These are phyloP conservation scores for Cladosporium sp. DNA, from an alignment of 2,329 filamentous ascomycete species.

Conservation along the genomic window DNA sequence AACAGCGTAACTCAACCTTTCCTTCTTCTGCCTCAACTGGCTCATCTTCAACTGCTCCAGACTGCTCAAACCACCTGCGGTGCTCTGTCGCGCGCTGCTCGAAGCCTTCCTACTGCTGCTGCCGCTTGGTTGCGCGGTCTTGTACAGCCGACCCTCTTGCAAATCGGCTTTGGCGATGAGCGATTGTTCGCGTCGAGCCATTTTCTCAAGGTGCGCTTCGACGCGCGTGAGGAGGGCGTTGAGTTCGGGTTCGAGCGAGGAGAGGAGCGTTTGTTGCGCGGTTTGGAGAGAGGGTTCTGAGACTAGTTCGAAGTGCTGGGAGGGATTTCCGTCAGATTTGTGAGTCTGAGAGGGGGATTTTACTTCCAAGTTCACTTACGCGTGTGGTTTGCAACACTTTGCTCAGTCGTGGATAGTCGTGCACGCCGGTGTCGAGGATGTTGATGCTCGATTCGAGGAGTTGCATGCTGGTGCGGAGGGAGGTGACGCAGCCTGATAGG, in stretches of 20 bases:
- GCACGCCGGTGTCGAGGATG: slow-evolving; percentile 59
- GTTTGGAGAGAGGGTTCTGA: slow-evolving; percentile 76
- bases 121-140: slow-evolving; percentile 23
- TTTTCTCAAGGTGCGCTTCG: slow-evolving; percentile 76
- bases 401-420: slow-evolving; percentile 58
- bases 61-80: slow-evolving; percentile 32
- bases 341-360: neutral
- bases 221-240: slow-evolving; percentile 73
- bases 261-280: slow-evolving; percentile 78
- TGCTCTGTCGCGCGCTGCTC: neutral
- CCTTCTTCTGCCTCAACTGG: slow-evolving; percentile 74
- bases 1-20: slow-evolving; percentile 80
- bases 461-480: slow-evolving; percentile 57
- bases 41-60: slow-evolving; percentile 57
- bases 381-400: slow-evolving; percentile 61
- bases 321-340: too few species aligned
- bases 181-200: slow-evolving; percentile 76
- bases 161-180: slow-evolving; percentile 79
- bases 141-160: slow-evolving; percentile 66
- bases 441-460: slow-evolving; percentile 60
- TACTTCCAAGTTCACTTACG: slow-evolving; percentile 36
- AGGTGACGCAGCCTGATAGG: slow-evolving; percentile 58
- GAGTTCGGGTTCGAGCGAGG: slow-evolving; percentile 87
- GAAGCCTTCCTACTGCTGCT: slow-evolving; percentile 12
- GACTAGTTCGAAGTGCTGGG: slow-evolving; percentile 86